Conservation (phyloP, 768 basidiomycete species). For the Lactarius pseudohatsudake region DNA sequence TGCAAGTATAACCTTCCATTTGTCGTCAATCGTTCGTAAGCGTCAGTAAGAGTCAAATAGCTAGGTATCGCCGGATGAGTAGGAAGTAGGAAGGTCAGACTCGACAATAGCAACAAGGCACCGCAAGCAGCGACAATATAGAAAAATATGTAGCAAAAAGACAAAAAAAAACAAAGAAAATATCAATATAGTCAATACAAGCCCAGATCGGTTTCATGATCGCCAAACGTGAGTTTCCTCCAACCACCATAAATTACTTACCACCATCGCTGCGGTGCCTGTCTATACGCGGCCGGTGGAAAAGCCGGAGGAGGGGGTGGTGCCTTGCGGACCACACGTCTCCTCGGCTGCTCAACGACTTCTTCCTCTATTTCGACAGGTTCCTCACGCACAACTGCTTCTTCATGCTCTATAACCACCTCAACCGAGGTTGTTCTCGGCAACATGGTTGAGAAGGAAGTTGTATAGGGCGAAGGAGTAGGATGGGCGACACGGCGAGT, state of each 20-base stretch:
- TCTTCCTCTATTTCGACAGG: slow-evolving; percentile 43
- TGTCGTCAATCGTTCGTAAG: slow-evolving; percentile 29
- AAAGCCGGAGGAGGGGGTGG: slow-evolving; percentile 48
- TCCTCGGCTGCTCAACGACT: slow-evolving; percentile 44
- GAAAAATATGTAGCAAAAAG: slow-evolving; percentile 22
- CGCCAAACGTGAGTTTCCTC: slow-evolving; percentile 5
- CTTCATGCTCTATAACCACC: slow-evolving; percentile 59
- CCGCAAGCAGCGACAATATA: slow-evolving; percentile 26
- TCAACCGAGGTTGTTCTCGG: slow-evolving; percentile 76
- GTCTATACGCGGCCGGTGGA: slow-evolving; percentile 36
- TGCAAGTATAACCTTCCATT: slow-evolving; percentile 21
- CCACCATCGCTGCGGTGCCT: slow-evolving; percentile 27
- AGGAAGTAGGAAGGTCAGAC: slow-evolving; percentile 19
- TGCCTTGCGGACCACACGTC: slow-evolving; percentile 44
- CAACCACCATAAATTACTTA: slow-evolving; percentile 22
- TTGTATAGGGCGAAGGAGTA: slow-evolving; percentile 60
- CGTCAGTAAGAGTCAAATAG: slow-evolving; percentile 10
- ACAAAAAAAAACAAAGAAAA: background rate
- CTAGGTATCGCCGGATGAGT: slow-evolving; percentile 23
- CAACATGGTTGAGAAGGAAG: slow-evolving; percentile 55
- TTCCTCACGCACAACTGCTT: slow-evolving; percentile 34
- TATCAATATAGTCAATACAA: slow-evolving; percentile 27
- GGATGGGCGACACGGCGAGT: slow-evolving; percentile 75
- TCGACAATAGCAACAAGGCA: slow-evolving; percentile 19
- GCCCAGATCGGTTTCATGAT: slow-evolving; percentile 25